phyloP scores from a whole-genome alignment of 176 grass and related monocot genomes.

The Musa acuminata region DNA sequence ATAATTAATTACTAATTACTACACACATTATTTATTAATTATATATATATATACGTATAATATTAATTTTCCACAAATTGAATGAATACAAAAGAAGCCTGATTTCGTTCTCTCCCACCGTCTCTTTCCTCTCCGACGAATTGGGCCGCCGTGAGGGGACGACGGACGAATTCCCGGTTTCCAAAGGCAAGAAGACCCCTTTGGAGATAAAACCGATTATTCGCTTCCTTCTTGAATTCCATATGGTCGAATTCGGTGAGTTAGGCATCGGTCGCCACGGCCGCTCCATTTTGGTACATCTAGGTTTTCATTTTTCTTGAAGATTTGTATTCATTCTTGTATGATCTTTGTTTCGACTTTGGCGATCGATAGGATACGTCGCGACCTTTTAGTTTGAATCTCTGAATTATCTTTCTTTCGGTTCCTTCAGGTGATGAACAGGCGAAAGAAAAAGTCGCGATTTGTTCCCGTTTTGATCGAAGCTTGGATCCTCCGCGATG shows the following conservation, averaged over 20 bases:
- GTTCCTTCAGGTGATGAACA: background rate
- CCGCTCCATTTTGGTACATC: background rate
- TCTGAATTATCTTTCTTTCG: background rate
- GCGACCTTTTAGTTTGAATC: too few species aligned
- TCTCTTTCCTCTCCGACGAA: conserved; percentile 1
- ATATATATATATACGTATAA: too few species aligned
- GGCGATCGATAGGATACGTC: too few species aligned
- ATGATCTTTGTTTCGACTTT: too few species aligned
- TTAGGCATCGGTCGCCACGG: background rate
- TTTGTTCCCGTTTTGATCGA: background rate
- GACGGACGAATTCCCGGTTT: background rate
- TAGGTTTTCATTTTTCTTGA: background rate
- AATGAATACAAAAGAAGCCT: background rate
- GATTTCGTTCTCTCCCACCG: background rate
- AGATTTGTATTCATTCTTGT: too few species aligned
- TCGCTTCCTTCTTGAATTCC: background rate
- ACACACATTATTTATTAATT: too few species aligned
- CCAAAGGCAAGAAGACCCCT: background rate
- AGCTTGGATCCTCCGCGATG: background rate
- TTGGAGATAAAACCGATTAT: background rate
- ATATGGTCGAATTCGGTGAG: background rate
- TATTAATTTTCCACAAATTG: background rate
- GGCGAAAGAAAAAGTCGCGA: background rate
- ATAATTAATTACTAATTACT: too few species aligned
- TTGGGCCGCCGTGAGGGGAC: background rate